phyloP scores from a whole-genome alignment of 78 protist genomes.

The Dictyostelium purpureum region DNA sequence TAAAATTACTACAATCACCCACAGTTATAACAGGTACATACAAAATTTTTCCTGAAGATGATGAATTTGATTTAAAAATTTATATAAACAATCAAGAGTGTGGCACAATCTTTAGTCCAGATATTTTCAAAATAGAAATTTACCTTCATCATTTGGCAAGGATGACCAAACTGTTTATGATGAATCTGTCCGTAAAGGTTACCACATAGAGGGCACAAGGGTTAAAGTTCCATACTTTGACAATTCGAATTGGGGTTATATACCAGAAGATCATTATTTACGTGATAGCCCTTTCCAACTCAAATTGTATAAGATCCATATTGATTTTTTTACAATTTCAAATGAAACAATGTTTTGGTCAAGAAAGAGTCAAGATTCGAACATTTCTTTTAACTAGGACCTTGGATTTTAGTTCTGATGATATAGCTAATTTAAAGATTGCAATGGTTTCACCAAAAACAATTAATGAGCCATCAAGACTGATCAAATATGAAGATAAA shows the following conservation, averaged over 20 bases:
- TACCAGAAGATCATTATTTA: too few relatives aligned
- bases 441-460: neutral
- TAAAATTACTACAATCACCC: neutral
- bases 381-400: neutral
- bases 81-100: neutral
- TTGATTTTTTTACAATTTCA: too few relatives aligned
- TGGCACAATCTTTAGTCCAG: slow-evolving; percentile 1
- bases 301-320: too few relatives aligned
- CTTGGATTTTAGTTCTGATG: neutral
- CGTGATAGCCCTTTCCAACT: too few relatives aligned
- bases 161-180: neutral
- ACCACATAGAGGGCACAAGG: neutral
- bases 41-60: too few relatives aligned
- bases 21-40: neutral
- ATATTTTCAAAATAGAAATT: neutral
- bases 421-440: too few relatives aligned
- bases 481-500: neutral
- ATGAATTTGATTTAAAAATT: neutral
- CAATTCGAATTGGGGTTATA: too few relatives aligned
- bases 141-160: neutral
- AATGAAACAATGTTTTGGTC: neutral
- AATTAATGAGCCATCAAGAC: neutral
- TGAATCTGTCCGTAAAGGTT: slow-evolving; percentile 1
- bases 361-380: neutral
- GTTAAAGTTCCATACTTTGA: neutral